These are phyloP conservation scores for Macrophomina phaseolina DNA, from an alignment of 2,329 filamentous ascomycete species.

Conservation along the genomic window DNA sequence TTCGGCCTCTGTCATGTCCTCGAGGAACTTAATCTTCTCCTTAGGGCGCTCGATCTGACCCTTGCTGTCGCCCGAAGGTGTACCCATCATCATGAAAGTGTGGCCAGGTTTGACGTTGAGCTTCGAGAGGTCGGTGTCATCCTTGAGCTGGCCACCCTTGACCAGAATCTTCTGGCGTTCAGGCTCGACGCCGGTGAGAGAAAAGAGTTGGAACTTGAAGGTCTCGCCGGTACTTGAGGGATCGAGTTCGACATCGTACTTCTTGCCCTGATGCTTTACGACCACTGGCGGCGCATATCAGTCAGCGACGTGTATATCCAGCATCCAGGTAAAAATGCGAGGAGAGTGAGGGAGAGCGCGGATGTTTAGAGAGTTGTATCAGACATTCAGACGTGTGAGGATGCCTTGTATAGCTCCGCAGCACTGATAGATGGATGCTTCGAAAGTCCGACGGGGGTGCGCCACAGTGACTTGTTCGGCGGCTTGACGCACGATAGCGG, in stretches of 20 bases:
- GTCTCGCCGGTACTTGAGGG: constrained; percentile 82
- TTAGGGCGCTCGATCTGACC: constrained; percentile 72
- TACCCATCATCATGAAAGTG: constrained; percentile 95
- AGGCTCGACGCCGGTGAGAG: constrained; percentile 92
- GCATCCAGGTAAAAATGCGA: background rate
- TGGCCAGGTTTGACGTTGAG: constrained; percentile 86
- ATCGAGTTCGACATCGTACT: constrained; percentile 93
- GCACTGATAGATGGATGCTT: background rate
- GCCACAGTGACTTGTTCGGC: background rate
- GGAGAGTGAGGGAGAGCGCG: background rate
- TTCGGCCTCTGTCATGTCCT: constrained; percentile 98
- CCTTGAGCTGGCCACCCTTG: constrained; percentile 92
- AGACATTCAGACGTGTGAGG: background rate
- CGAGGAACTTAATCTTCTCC: constrained; percentile 83
- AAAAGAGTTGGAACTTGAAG: constrained; percentile 95
- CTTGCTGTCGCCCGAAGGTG: constrained; percentile 70
- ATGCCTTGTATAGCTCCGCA: background rate
- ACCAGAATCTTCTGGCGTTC: constrained; percentile 95
- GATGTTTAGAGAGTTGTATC: background rate
- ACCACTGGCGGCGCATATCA: constrained; percentile 64
- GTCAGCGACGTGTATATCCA: constrained; percentile 4
- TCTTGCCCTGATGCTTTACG: constrained; percentile 94
- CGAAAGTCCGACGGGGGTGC: constrained; percentile 8
- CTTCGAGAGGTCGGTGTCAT: constrained; percentile 86
- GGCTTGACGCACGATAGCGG: background rate